Conservation (phyloP, 495 filamentous ascomycete genomes). For the Penicillium angulare region DNA sequence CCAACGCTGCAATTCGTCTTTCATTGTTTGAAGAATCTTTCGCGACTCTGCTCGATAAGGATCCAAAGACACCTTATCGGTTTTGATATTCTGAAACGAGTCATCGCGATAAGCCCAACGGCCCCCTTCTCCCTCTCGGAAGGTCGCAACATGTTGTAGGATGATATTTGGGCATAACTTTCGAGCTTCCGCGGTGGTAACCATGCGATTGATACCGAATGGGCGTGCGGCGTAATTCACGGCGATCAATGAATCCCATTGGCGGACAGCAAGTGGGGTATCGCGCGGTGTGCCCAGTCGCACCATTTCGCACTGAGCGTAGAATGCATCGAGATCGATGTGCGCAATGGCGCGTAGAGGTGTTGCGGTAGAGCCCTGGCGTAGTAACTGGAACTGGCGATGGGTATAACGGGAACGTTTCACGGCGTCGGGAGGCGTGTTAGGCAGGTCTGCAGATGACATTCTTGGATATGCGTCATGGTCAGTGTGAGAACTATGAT, state of each 20-base stretch:
- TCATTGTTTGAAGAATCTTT: slow-evolving; percentile 79
- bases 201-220: slow-evolving; percentile 72
- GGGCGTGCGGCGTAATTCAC: slow-evolving; percentile 90
- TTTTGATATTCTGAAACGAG: slow-evolving; percentile 68
- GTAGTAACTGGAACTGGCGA: slow-evolving; percentile 74
- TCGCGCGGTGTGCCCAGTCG: slow-evolving; percentile 71
- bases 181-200: slow-evolving; percentile 77
- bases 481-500: slow-evolving; percentile 2
- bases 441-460: slow-evolving; percentile 25
- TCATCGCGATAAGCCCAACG: slow-evolving; percentile 91
- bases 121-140: slow-evolving; percentile 79
- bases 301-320: slow-evolving; percentile 94
- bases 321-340: slow-evolving; percentile 96
- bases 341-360: slow-evolving; percentile 88
- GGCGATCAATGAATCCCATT: slow-evolving; percentile 80
- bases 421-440: slow-evolving; percentile 34
- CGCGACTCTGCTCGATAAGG: slow-evolving; percentile 85
- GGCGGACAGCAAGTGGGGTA: slow-evolving; percentile 84
- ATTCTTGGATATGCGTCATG: slow-evolving; percentile 24
- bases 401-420: slow-evolving; percentile 77
- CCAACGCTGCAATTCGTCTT: slow-evolving; percentile 58
- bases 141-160: slow-evolving; percentile 91
- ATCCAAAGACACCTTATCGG: slow-evolving; percentile 90
- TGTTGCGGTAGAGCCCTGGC: slow-evolving; percentile 64
- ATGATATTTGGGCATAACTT: slow-evolving; percentile 84